Evolutionary conservation across 192 early-diverging fungal species (phyloP), one percentile per base, ranked within the genome.

Genomic region (Umbelopsis sp.): DNA sequence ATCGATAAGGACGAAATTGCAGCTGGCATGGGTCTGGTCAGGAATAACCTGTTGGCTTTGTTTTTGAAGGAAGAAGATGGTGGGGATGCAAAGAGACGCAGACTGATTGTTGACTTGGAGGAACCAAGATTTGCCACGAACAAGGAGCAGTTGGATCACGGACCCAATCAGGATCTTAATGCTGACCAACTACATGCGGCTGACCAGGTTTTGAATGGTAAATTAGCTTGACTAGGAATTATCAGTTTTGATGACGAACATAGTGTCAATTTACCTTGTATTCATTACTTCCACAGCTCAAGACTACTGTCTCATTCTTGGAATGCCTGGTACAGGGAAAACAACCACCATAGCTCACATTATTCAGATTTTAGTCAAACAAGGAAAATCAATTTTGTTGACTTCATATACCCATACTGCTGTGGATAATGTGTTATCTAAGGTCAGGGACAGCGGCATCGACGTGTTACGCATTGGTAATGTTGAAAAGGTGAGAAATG

Each of bases 241-340:
- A 25, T 10, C 24, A 52, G 34, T 24, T 4, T 56, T 75, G 26
- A 41, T 7, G 24, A 47, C 54, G n/a, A 32, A n/a, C n/a, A n/a
- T n/a, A 3, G 32, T 53, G 43, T 34, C 7, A 25, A 22, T 49
- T n/a, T 25, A 41, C 2, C 52, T 56, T 51, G 45, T 54, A 38
- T 52, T 26, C 24, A 12, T 25, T 25, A 11, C 24, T 5, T 71
- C 32, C 24, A 59, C 77, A 50, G 92, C 92, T 0, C 75, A 86
- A 50, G 97, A 98, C 70, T 98, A 97, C 82, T 83, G 91, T 11
- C 77, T 98, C 38, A 92, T 98, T 47, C 80, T 97, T 29, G 97
- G 97, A 16, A 97, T 97, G 96, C 97, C 97, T 0, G 97, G 97
- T 3, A 97, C 97, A 0, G 97, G 97, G 45, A 98, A 98, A 76